These are phyloP conservation scores for Cadophora sp. DNA, from an alignment of 2,329 filamentous ascomycete genomes.

Conservation along the genomic window DNA sequence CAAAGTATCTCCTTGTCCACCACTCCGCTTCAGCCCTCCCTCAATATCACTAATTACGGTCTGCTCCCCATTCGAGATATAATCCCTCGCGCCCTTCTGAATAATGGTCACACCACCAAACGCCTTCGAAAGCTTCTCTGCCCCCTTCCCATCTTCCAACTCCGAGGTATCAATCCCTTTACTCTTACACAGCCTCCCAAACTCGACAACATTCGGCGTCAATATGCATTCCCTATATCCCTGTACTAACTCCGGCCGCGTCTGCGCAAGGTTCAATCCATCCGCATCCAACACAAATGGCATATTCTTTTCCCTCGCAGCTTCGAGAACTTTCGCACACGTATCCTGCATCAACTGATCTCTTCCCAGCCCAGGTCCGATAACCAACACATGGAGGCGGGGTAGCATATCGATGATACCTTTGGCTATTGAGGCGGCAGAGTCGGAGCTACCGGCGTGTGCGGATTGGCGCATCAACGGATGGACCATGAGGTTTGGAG, in stretches of 20 bases:
- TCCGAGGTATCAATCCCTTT: constrained; percentile 67
- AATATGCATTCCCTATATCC: constrained; percentile 86
- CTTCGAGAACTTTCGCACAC: constrained; percentile 77
- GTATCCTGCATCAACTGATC: constrained; percentile 91
- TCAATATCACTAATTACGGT: constrained; percentile 79
- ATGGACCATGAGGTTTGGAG: constrained; percentile 98
- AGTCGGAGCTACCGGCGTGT: constrained; percentile 59
- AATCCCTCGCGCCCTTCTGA: constrained; percentile 85
- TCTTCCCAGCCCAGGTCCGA: constrained; percentile 90
- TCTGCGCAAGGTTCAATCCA: constrained; percentile 79
- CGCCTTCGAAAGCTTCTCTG: constrained; percentile 73
- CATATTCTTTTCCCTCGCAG: constrained; percentile 73
- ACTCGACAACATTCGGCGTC: constrained; percentile 96
- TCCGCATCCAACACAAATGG: constrained; percentile 93
- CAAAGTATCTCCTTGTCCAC: constrained; percentile 94
- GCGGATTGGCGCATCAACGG: constrained; percentile 85
- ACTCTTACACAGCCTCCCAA: constrained; percentile 79
- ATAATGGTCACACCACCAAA: constrained; percentile 90
- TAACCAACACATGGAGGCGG: constrained; percentile 88
- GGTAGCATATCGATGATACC: constrained; percentile 81
- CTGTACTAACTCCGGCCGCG: constrained; percentile 75
- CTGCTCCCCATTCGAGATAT: constrained; percentile 78
- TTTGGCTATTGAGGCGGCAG: constrained; percentile 65
- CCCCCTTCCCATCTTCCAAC: constrained; percentile 50
- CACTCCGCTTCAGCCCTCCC: constrained; percentile 88